Conservation (phyloP, 2,329 filamentous ascomycete genomes). For the Paraphaeosphaeria minitans region DNA sequence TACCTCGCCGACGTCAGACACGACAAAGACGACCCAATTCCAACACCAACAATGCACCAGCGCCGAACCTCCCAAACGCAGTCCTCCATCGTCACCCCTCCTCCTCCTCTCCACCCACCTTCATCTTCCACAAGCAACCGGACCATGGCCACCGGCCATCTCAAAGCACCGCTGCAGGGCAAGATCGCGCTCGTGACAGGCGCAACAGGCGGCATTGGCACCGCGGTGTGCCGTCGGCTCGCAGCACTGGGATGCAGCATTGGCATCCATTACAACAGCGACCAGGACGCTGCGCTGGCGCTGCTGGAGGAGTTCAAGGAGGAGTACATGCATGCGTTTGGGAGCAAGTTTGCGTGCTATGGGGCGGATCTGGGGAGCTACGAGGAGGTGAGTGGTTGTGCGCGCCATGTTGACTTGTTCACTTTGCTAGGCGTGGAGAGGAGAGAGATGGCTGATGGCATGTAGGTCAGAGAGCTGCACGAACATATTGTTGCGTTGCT, state of each 20-base stretch:
- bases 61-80: not conserved
- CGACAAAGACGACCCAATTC: not conserved
- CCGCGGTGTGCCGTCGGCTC: conserved; percentile 48
- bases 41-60: not conserved
- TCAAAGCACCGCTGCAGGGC: conserved; percentile 16
- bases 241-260: conserved; percentile 50
- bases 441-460: not conserved
- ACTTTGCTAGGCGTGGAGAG: not conserved
- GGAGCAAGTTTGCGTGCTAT: conserved; percentile 33
- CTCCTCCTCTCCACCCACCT: not conserved
- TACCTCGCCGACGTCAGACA: not conserved
- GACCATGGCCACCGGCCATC: not conserved
- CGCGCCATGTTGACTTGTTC: not conserved
- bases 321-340: conserved; percentile 27
- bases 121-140: not conserved
- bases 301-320: conserved; percentile 30
- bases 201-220: conserved; percentile 54
- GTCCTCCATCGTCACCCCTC: not conserved
- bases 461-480: conserved; percentile 41
- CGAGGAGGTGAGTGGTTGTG: conserved; percentile 35
- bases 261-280: conserved; percentile 51
- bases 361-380: conserved; percentile 47
- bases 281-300: conserved; percentile 29
- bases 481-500: conserved; percentile 37
- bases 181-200: conserved; percentile 50